Conservation (phyloP, 441 rosid species). For the Raphanus hybrid region DNA sequence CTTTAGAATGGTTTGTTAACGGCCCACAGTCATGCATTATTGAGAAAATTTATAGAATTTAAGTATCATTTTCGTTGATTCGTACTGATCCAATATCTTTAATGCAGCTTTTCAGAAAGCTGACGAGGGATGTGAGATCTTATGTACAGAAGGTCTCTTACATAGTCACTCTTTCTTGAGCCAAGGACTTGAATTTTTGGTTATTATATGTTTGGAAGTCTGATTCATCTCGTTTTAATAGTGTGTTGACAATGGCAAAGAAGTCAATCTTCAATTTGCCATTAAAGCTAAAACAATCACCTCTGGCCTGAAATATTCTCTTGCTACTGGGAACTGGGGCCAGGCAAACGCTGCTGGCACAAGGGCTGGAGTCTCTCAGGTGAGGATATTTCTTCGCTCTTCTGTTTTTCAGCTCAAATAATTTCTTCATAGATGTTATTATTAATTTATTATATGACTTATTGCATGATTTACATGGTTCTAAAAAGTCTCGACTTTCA, state of each 20-base stretch:
- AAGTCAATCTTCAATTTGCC: conserved; percentile 95
- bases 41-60: conserved; percentile 17
- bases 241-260: conserved; percentile 97
- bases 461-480: conserved; percentile 6
- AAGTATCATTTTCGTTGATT: neutral
- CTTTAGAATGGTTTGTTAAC: conserved; percentile 80
- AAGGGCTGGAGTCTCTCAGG: conserved; percentile 99
- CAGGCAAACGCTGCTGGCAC: conserved; percentile 99
- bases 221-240: conserved; percentile 37
- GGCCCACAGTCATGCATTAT: conserved; percentile 5
- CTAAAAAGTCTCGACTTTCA: conserved; percentile 30
- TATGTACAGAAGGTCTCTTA: conserved; percentile 90
- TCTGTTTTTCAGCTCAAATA: neutral
- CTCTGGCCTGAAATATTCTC: conserved; percentile 93
- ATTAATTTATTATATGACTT: neutral
- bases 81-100: conserved; percentile 31
- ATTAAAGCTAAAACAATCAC: conserved; percentile 97
- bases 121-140: conserved; percentile 88
- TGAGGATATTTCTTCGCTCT: conserved; percentile 33
- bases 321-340: conserved; percentile 99
- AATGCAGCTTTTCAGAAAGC: conserved; percentile 90
- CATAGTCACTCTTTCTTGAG: conserved; percentile 25
- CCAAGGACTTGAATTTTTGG: neutral
- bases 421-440: neutral
- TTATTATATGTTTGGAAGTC: conserved; percentile 31